A percentile compares a stretch with the other conserved stretches of the same genome.
Evolutionary conservation across 2,329 filamentous ascomycete genomes (phyloP).

Genomic region (Huntiella decipiens): DNA sequence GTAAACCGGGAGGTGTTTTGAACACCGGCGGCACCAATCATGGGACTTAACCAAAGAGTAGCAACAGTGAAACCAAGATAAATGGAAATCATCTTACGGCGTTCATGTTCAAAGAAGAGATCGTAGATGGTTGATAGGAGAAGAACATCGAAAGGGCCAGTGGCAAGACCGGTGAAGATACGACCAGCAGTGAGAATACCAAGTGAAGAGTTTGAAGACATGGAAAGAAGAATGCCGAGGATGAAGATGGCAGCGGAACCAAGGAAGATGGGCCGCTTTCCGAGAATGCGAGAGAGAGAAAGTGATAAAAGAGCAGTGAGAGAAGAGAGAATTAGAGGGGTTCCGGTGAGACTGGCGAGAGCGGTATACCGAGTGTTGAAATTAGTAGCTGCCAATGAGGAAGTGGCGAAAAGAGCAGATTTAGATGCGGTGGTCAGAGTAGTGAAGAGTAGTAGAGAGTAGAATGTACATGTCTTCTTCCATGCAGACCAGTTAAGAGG

Average conservation of each 20-base stretch:
- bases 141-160: slow-evolving; percentile 38
- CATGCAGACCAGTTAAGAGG: slow-evolving; percentile 38
- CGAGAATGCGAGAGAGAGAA: slow-evolving; percentile 26
- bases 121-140: slow-evolving; percentile 34
- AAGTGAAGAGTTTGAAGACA: slow-evolving; percentile 22
- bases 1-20: slow-evolving; percentile 22
- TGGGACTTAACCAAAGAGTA: slow-evolving; percentile 33
- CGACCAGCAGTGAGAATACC: slow-evolving; percentile 31
- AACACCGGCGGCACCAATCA: slow-evolving; percentile 32
- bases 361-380: slow-evolving; percentile 26
- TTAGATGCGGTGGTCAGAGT: slow-evolving; percentile 32
- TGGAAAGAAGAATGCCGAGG: slow-evolving; percentile 32
- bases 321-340: slow-evolving; percentile 31
- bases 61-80: slow-evolving; percentile 26
- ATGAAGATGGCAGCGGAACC: slow-evolving; percentile 26
- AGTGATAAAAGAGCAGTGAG: slow-evolving; percentile 25
- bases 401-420: slow-evolving; percentile 32
- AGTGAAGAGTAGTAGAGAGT: slow-evolving; percentile 27
- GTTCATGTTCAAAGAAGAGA: slow-evolving; percentile 38
- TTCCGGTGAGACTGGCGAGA: slow-evolving; percentile 30
- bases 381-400: slow-evolving; percentile 24
- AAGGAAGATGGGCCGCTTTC: slow-evolving; percentile 35
- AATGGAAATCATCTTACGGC: slow-evolving; percentile 24
- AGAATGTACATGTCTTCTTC: slow-evolving; percentile 31
- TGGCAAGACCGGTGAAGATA: slow-evolving; percentile 36